These are phyloP conservation scores for Tripterygium wilfordii DNA, from an alignment of 177 flowering plant species.

Conservation along the genomic window DNA sequence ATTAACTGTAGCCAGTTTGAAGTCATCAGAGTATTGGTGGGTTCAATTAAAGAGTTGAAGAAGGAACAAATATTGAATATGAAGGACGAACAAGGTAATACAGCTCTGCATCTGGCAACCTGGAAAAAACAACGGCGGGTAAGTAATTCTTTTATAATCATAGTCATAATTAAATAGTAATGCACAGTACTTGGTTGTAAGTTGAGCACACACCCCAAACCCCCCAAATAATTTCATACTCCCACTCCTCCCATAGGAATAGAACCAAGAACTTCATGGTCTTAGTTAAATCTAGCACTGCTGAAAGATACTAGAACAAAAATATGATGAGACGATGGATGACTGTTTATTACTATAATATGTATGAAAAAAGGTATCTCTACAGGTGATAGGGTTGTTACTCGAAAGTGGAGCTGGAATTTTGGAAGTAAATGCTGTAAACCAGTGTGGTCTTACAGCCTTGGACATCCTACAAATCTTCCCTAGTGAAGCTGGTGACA, in stretches of 20 bases:
- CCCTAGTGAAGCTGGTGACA: constrained; percentile 3
- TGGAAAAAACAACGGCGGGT: constrained; percentile 21
- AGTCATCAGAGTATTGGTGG: constrained; percentile 6
- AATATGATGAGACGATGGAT: too few relatives aligned
- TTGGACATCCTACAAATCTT: neutral
- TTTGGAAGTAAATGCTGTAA: constrained; percentile 1
- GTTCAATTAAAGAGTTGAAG: constrained; percentile 2
- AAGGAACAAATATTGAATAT: neutral
- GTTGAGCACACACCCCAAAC: too few relatives aligned
- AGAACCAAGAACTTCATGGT: too few relatives aligned
- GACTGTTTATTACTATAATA: too few relatives aligned
- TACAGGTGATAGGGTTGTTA: neutral
- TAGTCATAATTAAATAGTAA: too few relatives aligned
- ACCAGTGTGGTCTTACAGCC: neutral
- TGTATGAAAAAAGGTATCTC: neutral
- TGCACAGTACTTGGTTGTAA: too few relatives aligned
- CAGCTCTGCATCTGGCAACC: constrained; percentile 23
- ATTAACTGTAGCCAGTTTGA: constrained; percentile 14
- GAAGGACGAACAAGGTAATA: constrained; percentile 22
- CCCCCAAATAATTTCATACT: too few relatives aligned
- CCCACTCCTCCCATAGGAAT: too few relatives aligned
- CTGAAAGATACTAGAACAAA: too few relatives aligned
- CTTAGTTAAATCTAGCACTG: too few relatives aligned
- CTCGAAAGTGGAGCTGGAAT: neutral
- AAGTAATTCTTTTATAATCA: neutral